Evolutionary conservation across 176 grass and related monocot species (phyloP).

Genomic region (Hordeum vulgare): MorexV3_pseudomolecules_assembly NC_058523.1:60747775-60748274

Average conservation of each 20-base stretch:
- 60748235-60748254: not conserved
- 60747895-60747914: too few species aligned
- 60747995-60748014: not conserved
- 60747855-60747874: not conserved
- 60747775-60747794: not conserved
- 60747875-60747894: too few species aligned
- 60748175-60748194: slow-evolving; percentile 35
- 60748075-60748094: not conserved
- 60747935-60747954: too few species aligned
- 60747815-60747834: not conserved
- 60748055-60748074: not conserved
- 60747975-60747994: not conserved
- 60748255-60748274: not conserved
- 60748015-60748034: not conserved
- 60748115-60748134: not conserved
- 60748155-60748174: slow-evolving; percentile 36
- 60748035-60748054: not conserved
- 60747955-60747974: not conserved
- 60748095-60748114: not conserved
- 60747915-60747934: too few species aligned
- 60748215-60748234: not conserved
- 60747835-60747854: too few species aligned
- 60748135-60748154: not conserved
- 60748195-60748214: slow-evolving; percentile 35
- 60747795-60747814: not conserved